phyloP scores from a whole-genome alignment of 352 stramenopile genomes.

The Nothophytophthora sp. region DNA sequence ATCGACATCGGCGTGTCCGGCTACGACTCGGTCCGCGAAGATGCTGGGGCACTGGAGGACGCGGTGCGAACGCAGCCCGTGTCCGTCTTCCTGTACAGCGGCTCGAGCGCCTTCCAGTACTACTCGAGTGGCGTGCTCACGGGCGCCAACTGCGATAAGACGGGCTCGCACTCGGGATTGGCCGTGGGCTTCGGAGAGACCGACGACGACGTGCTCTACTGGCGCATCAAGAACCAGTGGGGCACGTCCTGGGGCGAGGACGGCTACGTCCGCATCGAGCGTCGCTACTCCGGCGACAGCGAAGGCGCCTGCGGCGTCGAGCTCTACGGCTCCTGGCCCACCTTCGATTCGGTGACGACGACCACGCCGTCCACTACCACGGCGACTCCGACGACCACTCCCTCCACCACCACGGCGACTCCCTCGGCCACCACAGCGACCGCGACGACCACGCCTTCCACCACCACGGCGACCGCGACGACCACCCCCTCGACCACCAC shows the following conservation, averaged over 20 bases:
- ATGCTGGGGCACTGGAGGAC: slow-evolving; percentile 43
- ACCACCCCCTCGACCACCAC: slow-evolving; percentile 3
- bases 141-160: slow-evolving; percentile 56
- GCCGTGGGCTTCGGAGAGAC: slow-evolving; percentile 60
- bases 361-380: slow-evolving; percentile 2
- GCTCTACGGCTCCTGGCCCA: slow-evolving; percentile 55
- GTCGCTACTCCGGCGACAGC: slow-evolving; percentile 38
- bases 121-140: slow-evolving; percentile 65
- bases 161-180: slow-evolving; percentile 54
- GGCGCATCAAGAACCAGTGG: slow-evolving; percentile 81
- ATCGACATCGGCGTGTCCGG: slow-evolving; percentile 46
- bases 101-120: slow-evolving; percentile 61
- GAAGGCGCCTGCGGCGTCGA: slow-evolving; percentile 67
- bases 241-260: slow-evolving; percentile 64
- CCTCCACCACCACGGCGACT: slow-evolving; percentile 2
- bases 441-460: slow-evolving; percentile 2
- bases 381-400: slow-evolving; percentile 4
- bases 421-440: slow-evolving; percentile 8
- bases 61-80: slow-evolving; percentile 47
- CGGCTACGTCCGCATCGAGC: slow-evolving; percentile 68
- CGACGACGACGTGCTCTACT: slow-evolving; percentile 48
- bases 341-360: slow-evolving; percentile 29
- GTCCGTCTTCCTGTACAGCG: slow-evolving; percentile 64
- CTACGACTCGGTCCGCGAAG: slow-evolving; percentile 45
- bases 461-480: slow-evolving; percentile 7